Percentiles rank a stretch among this genome's conserved stretches.
Conservation (phyloP, 2,329 filamentous ascomycete genomes). For the Aphanocladium album region DNA sequence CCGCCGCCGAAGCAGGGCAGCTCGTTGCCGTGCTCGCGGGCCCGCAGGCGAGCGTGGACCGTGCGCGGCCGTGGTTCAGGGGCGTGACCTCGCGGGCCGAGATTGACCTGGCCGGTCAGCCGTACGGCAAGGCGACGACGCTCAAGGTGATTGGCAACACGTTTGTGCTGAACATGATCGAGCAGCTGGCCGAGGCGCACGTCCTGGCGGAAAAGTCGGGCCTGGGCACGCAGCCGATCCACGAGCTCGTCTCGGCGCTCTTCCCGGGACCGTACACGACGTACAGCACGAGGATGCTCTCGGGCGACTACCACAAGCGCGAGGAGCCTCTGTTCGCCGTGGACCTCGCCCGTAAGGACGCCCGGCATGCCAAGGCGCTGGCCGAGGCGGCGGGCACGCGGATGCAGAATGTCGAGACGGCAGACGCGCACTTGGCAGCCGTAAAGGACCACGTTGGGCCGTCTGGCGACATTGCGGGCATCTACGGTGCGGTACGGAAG, state of each 20-base stretch:
- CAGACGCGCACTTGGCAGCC: slow-evolving; percentile 60
- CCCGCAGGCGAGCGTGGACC: slow-evolving; percentile 52
- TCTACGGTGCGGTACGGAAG: slow-evolving; percentile 75
- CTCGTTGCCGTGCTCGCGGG: slow-evolving; percentile 72
- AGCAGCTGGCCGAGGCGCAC: slow-evolving; percentile 72
- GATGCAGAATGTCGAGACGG: slow-evolving; percentile 61
- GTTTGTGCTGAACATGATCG: slow-evolving; percentile 78
- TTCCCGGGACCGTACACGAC: slow-evolving; percentile 71
- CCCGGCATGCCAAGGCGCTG: slow-evolving; percentile 64
- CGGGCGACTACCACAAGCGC: slow-evolving; percentile 70
- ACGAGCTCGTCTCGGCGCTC: slow-evolving; percentile 66
- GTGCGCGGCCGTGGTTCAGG: slow-evolving; percentile 64
- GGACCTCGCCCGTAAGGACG: slow-evolving; percentile 78
- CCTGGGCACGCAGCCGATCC: slow-evolving; percentile 63
- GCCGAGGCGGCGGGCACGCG: slow-evolving; percentile 58
- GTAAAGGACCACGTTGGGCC: slow-evolving; percentile 65
- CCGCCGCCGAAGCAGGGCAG: slow-evolving; percentile 64
- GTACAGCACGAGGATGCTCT: slow-evolving; percentile 69
- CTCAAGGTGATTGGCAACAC: slow-evolving; percentile 85
- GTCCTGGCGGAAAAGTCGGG: slow-evolving; percentile 76
- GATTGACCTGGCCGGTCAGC: slow-evolving; percentile 66
- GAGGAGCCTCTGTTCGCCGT: slow-evolving; percentile 79
- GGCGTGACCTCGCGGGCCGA: slow-evolving; percentile 65
- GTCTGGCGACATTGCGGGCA: slow-evolving; percentile 72
- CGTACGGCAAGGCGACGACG: slow-evolving; percentile 62